These are phyloP conservation scores for Penium margaritaceum DNA, from an alignment of 139 green algal genomes.

Conservation along the genomic window DNA sequence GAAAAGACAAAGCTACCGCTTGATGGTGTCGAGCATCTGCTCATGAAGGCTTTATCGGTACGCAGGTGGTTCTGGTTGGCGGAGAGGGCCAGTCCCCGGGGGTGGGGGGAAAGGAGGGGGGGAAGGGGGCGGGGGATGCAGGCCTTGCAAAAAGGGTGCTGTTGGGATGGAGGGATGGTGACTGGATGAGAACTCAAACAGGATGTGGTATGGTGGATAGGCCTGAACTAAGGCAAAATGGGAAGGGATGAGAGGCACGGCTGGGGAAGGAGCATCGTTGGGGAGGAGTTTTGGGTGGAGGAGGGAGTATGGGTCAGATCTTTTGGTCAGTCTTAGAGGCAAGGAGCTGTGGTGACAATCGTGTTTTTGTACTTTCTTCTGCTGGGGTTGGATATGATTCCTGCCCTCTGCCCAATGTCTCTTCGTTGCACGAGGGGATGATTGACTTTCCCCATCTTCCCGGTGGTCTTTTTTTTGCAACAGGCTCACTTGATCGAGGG, in stretches of 20 bases:
- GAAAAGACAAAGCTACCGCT: slow-evolving; percentile 73
- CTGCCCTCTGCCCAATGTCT: background rate
- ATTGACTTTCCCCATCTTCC: background rate
- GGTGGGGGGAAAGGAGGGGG: background rate
- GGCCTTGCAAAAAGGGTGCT: background rate
- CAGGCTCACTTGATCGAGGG: slow-evolving; percentile 79
- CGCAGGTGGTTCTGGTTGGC: background rate
- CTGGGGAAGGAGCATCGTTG: too few species aligned
- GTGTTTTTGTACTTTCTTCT: background rate
- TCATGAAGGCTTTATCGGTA: slow-evolving; percentile 81
- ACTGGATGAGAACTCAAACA: background rate
- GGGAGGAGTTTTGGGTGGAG: too few species aligned
- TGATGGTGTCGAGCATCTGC: slow-evolving; percentile 91
- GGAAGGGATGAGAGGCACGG: too few species aligned
- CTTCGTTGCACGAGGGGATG: background rate
- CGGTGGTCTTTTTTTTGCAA: slow-evolving; percentile 1
- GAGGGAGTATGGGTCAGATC: background rate
- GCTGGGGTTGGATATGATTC: background rate
- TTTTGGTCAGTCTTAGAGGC: background rate
- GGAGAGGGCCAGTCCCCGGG: background rate
- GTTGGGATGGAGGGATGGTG: background rate
- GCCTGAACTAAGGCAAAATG: background rate
- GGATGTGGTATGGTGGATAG: background rate
- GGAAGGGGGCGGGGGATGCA: background rate
- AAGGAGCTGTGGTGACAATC: background rate